Evolutionary conservation across 129 eudicot species (phyloP).

Genomic region (Saussurea involucrata): DNA sequence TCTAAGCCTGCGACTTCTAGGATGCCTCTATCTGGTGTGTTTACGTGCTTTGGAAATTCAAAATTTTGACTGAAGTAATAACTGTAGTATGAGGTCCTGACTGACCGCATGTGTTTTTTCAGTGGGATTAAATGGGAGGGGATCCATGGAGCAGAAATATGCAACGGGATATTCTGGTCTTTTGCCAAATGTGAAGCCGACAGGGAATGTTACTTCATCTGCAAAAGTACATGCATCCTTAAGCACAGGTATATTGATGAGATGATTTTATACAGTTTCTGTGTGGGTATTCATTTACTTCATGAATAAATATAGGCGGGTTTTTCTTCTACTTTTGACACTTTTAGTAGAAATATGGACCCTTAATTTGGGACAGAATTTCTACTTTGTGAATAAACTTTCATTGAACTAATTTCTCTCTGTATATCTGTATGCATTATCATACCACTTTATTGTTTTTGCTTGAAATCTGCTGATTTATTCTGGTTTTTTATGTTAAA

Average conservation of each 20-base stretch:
- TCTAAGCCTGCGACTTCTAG: conserved; percentile 46
- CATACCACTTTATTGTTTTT: background rate
- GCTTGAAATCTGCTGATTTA: background rate
- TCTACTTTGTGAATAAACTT: background rate
- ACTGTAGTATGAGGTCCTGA: background rate
- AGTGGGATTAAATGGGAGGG: conserved; percentile 41
- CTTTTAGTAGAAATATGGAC: too few relatives aligned
- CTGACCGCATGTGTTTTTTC: conserved; percentile 19
- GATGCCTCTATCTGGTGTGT: conserved; percentile 70
- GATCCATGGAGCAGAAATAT: conserved; percentile 48
- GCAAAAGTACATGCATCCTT: conserved; percentile 36
- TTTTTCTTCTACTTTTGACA: too few relatives aligned
- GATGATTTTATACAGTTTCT: background rate
- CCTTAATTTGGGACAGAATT: too few relatives aligned
- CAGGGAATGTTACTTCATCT: conserved; percentile 22
- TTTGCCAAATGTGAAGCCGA: conserved; percentile 45
- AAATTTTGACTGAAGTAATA: background rate
- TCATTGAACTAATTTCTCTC: background rate
- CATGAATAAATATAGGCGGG: too few relatives aligned
- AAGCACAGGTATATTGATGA: conserved; percentile 38
- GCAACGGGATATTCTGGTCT: conserved; percentile 40
- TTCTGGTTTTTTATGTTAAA: background rate
- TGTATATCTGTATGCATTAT: too few relatives aligned
- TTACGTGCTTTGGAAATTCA: background rate
- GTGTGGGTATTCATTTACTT: too few relatives aligned